Evolutionary conservation across 345 rosid genomes (phyloP).

Genomic region (Draba incana): DNA sequence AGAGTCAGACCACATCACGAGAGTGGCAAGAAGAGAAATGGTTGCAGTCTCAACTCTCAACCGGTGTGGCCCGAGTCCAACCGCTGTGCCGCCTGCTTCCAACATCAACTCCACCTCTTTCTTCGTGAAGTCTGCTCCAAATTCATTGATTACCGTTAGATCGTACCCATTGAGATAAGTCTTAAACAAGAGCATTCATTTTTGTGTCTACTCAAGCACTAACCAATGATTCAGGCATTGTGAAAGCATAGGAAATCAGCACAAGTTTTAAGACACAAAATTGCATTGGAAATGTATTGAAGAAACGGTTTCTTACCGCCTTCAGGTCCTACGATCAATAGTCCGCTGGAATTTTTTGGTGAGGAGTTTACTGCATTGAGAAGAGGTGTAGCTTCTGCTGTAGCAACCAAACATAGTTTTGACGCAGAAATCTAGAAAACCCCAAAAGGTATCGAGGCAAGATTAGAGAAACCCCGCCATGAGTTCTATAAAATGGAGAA

Average conservation of each 20-base stretch:
- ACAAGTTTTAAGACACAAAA: constrained; percentile 13
- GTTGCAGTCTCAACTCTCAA: constrained; percentile 94
- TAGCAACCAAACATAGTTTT: constrained; percentile 71
- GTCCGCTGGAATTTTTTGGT: constrained; percentile 56
- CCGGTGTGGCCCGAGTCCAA: constrained; percentile 85
- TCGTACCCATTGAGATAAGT: not conserved
- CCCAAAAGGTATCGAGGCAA: not conserved
- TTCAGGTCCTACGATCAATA: constrained; percentile 81
- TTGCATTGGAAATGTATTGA: not conserved
- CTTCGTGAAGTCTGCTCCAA: constrained; percentile 39
- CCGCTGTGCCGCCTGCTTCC: constrained; percentile 72
- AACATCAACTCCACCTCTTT: constrained; percentile 59
- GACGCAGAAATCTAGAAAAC: constrained; percentile 59
- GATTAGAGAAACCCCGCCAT: constrained; percentile 2
- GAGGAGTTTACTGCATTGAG: constrained; percentile 53
- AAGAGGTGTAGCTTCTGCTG: constrained; percentile 81
- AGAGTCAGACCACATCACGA: constrained; percentile 85
- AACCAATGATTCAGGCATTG: constrained; percentile 1
- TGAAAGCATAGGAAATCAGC: not conserved
- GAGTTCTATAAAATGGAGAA: not conserved
- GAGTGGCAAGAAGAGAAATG: constrained; percentile 70
- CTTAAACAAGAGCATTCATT: not conserved
- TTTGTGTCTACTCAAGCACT: constrained; percentile 1
- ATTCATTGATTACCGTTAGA: constrained; percentile 20
- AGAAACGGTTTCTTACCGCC: constrained; percentile 58